Base-by-base conservation (phyloP, 2,329 filamentous ascomycete species). In the Nannizziopsis barbatae region DNA sequence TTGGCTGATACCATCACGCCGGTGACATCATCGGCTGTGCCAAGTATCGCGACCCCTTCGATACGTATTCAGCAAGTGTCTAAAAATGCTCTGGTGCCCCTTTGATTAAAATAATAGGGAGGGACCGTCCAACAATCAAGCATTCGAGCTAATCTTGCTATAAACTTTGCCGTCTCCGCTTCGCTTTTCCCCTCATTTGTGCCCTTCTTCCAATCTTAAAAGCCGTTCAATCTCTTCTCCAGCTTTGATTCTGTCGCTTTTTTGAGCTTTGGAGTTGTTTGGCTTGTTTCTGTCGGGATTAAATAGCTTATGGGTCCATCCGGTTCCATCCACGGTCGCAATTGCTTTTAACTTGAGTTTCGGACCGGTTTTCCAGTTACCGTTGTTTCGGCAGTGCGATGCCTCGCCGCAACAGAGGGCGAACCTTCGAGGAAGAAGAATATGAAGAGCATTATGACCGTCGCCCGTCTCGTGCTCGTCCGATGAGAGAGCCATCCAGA, bases 401-500 rank as follows among this genome's bases (percentile, higher is more conserved):
- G 46, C 15, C 39, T 5, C 46, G 46, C 17, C 45, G 30, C 18
- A 14, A 31, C 33, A 31, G 37, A 10, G 45, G 36, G 8, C 54
- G 54, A 14, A 60, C 61, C 7, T 56, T 60, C 27, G 64, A 63
- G 40, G 62, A 65, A 14, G 55, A 58, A 27, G 57, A 63, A 20
- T 49, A 56, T 4, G 54, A 52, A 18, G 58, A 62, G 32, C 48
- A 45, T 7, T 54, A 54, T n/a, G 51, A 54, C 18, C 43, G 17
- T 27, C 22, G 22, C 22, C 22, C 22, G 4, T 27, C 22, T 27
- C 22, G 22, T 27, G 22, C 22, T 27, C 51, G 31, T 10, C 32
- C 47, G 2, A 8, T 3, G 15, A 59, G 55, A 41, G 57, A 48
- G 7, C 39, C 3, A 12, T 2, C 14, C n/a, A 37, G 56, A 17